phyloP scores from a whole-genome alignment of 2,329 filamentous ascomycete genomes.

The Didymella sp. region DNA sequence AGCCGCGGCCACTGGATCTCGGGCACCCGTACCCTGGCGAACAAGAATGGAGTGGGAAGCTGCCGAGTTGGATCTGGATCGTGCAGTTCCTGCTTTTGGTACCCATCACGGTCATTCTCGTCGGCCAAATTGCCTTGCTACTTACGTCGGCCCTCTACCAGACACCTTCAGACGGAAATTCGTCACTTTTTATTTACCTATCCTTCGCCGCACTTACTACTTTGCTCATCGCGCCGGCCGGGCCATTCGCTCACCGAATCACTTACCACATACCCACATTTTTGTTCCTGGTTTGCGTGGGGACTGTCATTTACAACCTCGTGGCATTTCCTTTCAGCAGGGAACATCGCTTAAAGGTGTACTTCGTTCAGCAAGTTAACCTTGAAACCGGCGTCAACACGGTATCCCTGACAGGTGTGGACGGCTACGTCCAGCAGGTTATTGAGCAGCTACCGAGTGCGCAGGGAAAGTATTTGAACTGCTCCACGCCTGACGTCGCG shows the following conservation, averaged over 20 bases:
- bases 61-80: constrained; percentile 87
- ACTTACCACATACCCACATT: constrained; percentile 82
- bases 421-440: constrained; percentile 58
- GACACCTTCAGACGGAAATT: constrained; percentile 83
- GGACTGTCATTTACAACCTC: constrained; percentile 84
- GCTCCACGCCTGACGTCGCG: constrained; percentile 49
- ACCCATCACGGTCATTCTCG: constrained; percentile 77
- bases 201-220: constrained; percentile 71
- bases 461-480: constrained; percentile 61
- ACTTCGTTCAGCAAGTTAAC: constrained; percentile 82
- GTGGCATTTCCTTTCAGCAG: constrained; percentile 86
- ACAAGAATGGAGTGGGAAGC: constrained; percentile 80
- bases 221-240: constrained; percentile 75
- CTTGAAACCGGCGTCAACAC: constrained; percentile 72
- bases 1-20: constrained; percentile 43
- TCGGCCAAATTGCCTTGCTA: constrained; percentile 77
- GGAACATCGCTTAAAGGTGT: constrained; percentile 81
- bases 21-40: constrained; percentile 67
- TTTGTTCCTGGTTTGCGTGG: constrained; percentile 73
- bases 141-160: constrained; percentile 76
- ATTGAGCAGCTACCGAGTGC: constrained; percentile 75
- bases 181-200: constrained; percentile 74
- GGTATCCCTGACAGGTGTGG: constrained; percentile 60
- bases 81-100: constrained; percentile 82
- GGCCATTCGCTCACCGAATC: constrained; percentile 86